Percentiles rank a stretch among this genome's conserved stretches.
phyloP scores from a whole-genome alignment of 2,329 filamentous ascomycete genomes.

The Xylogone sp. region DNA sequence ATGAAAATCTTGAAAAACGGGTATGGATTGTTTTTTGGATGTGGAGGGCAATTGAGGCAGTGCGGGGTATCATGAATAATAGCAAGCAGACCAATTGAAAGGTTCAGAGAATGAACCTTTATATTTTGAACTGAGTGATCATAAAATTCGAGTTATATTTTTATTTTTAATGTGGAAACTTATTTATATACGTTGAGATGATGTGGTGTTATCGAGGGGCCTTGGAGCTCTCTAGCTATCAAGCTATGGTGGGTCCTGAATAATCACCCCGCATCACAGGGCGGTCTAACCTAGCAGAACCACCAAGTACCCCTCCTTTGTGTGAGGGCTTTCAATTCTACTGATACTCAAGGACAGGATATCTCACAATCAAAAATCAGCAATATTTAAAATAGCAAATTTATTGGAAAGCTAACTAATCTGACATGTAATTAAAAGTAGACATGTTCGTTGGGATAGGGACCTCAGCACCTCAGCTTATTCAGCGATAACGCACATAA shows the following conservation, averaged over 20 bases:
- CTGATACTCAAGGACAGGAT: too few relatives aligned
- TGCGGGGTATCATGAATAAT: neutral
- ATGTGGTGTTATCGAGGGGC: neutral
- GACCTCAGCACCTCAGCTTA: too few relatives aligned
- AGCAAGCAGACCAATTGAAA: neutral
- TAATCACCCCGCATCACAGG: neutral
- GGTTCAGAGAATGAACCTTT: neutral
- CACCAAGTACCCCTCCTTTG: neutral
- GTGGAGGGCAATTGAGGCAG: neutral
- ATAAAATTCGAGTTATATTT: neutral
- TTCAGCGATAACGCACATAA: too few relatives aligned
- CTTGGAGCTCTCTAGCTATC: neutral
- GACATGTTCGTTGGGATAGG: too few relatives aligned
- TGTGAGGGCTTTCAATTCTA: too few relatives aligned
- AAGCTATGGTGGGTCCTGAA: neutral
- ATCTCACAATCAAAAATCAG: too few relatives aligned
- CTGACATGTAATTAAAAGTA: too few relatives aligned
- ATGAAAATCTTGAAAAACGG: neutral
- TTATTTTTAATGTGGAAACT: neutral
- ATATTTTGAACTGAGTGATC: neutral
- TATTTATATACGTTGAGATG: neutral
- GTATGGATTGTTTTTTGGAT: neutral
- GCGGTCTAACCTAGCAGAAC: neutral
- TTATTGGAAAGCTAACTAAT: too few relatives aligned
- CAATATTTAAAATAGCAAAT: too few relatives aligned